Base-by-base conservation (phyloP, 306 rosid genomes). In the Quercus bicolor region DNA sequence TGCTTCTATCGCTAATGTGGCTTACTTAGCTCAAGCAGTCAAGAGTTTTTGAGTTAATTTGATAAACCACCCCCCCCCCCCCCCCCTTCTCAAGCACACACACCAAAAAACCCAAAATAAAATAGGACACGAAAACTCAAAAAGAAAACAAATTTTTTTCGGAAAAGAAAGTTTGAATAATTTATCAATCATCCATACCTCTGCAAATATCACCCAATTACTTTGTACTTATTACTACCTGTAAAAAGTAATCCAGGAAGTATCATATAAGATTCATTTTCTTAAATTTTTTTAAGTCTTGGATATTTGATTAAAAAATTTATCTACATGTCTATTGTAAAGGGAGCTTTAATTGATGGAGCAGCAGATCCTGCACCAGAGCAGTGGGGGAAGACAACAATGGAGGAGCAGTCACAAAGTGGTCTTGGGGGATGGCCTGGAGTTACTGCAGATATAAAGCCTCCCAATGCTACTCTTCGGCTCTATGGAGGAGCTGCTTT, bases 331-430 rank as follows among this genome's bases (percentile, higher is more conserved):
- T 68, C 59, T 16, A 73, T 66, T 81, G 81, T 79, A 56, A 64
- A 95, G 98, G 91, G 93, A 69, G 90, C 90, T 29, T 86, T 95
- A 86, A 91, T 95, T 78, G 98, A 95, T 73, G 98, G 98, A 76
- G 98, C 98, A 80, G 96, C 98, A 48, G 98, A 95, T 80, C 98
- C 98, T 86, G 88, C 91, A 82, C 98, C 98, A 21, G 98, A 92
- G 89, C 98, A 88, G 80, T 95, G 97, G 98, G 98, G 98, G 29
- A 95, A 89, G 84, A 88, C 98, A 72, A 88, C 98, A 23, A 76
- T 77, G 40, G 97, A 94, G 84, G 97, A 94, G 86, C 93, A 86
- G 78, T 92, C 90, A 61, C 89, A 90, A 66, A 92, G 94, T 83
- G 84, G 93, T 60, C 84, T 88, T 78, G 98, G 97, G 73, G 86